phyloP scores from a whole-genome alignment of 176 grass and related monocot species.

The Canna indica region DNA sequence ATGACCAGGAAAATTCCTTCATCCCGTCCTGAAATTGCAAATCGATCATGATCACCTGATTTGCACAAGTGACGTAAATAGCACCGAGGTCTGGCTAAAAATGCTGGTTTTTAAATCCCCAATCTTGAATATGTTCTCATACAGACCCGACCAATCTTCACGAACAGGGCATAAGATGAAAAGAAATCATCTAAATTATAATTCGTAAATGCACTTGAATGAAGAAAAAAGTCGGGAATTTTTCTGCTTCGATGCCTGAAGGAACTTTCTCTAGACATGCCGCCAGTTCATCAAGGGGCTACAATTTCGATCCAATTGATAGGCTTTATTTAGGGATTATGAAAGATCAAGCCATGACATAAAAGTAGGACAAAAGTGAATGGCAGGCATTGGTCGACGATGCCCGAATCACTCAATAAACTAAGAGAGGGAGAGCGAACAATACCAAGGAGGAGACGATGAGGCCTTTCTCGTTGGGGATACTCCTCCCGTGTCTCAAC shows the following conservation, averaged over 20 bases:
- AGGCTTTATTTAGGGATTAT: background rate
- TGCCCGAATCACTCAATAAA: background rate
- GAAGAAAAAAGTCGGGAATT: background rate
- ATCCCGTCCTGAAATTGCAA: too few species aligned
- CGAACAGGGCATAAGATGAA: background rate
- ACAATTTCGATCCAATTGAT: background rate
- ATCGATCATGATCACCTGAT: background rate
- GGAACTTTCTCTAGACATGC: too few species aligned
- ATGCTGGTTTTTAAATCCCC: background rate
- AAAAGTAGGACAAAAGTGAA: too few species aligned
- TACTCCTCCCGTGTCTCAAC: slow-evolving; percentile 69
- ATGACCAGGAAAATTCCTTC: background rate
- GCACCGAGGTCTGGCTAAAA: too few species aligned
- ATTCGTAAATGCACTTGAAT: background rate
- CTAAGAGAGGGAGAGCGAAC: background rate
- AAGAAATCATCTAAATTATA: background rate
- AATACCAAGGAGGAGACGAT: slow-evolving; percentile 71
- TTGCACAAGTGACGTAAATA: background rate
- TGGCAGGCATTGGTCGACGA: too few species aligned
- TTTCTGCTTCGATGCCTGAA: background rate
- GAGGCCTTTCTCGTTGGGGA: slow-evolving; percentile 75
- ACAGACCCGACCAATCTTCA: background rate
- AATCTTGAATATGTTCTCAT: background rate
- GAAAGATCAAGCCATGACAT: background rate
- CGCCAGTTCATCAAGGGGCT: too few species aligned